phyloP scores from a whole-genome alignment of 1,284 basidiomycete species.

The Leccinum subspadiceum region DNA sequence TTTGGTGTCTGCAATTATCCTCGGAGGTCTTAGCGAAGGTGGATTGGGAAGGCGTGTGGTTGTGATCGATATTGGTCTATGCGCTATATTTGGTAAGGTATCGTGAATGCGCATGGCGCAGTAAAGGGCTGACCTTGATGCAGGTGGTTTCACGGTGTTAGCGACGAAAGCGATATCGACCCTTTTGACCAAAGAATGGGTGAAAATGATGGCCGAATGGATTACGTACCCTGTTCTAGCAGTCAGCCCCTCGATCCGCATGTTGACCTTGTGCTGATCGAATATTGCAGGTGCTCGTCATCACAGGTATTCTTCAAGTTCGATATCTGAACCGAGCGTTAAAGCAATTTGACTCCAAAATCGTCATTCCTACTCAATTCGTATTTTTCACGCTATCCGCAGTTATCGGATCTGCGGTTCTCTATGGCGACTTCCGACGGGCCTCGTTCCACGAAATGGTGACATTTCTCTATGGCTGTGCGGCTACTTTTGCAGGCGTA shows the following conservation, averaged over 20 bases:
- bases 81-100: slow-evolving; percentile 76
- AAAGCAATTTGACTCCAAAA: slow-evolving; percentile 81
- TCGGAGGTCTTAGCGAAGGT: slow-evolving; percentile 63
- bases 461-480: slow-evolving; percentile 84
- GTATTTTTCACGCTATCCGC: slow-evolving; percentile 87
- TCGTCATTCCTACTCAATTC: slow-evolving; percentile 93
- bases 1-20: slow-evolving; percentile 50
- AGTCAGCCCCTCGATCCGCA: slow-evolving; percentile 38
- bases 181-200: slow-evolving; percentile 74
- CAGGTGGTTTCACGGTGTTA: slow-evolving; percentile 92
- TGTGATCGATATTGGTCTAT: slow-evolving; percentile 85
- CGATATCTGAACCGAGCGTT: slow-evolving; percentile 87
- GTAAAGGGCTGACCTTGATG: slow-evolving; percentile 7
- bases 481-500: slow-evolving; percentile 82
- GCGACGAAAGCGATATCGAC: slow-evolving; percentile 93
- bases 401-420: slow-evolving; percentile 88
- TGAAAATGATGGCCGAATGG: slow-evolving; percentile 71
- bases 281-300: slow-evolving; percentile 59
- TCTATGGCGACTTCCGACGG: slow-evolving; percentile 90
- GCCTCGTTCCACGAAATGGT: slow-evolving; percentile 80
- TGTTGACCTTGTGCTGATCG: slow-evolving; percentile 19
- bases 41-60: slow-evolving; percentile 66
- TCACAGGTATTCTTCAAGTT: slow-evolving; percentile 88
- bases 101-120: not conserved
- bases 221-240: slow-evolving; percentile 76